Evolutionary conservation across 306 rosid genomes (phyloP), one percentile per base, ranked within the genome.

Genomic region (Cajanus cajan): DNA sequence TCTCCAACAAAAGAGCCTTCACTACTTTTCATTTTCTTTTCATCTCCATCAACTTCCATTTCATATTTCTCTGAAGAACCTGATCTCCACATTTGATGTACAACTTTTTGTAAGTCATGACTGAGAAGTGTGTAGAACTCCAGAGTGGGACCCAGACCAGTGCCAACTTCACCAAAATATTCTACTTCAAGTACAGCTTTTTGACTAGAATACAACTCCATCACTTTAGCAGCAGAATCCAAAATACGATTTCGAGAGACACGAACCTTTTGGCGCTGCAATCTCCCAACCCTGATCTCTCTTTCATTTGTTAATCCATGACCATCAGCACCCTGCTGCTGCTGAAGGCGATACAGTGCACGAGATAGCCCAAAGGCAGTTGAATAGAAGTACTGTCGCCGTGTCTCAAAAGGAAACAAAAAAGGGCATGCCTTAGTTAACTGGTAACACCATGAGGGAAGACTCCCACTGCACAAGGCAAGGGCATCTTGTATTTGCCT

Each of bases 141-240:
- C 67, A 96, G 98, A 31, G 99, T 96, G 57, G 99, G 99, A 80
- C 99, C 99, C 83, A 96, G 82, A 59, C 99, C 99, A 80, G 99
- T 96, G 64, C 99, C 99, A 82, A 93, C 99, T 86, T 96, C 99
- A 77, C 99, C 99, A 85, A 96, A 96, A 85, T 96, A 96, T 84
- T 96, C 99, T 61, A 96, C 99, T 89, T 96, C 99, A 81, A 96
- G 98, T 62, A 96, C 97, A 66, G 98, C 97, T 86, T 96, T 96
- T 72, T 96, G 99, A 89, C 97, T 96, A 31, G 98, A 91, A 84
- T 96, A 96, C 98, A 96, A 90, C 88, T 96, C 99, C 99, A 96
- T 96, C 62, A 96, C 99, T 88, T 93, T 93, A 11, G 97, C 97
- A 71, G 99, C 99, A 69, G 99, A 96, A 86, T 96, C 98, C 86